These are phyloP conservation scores for Pseudozyma sp. DNA, from an alignment of 1,284 basidiomycete species.

Conservation along the genomic window DNA sequence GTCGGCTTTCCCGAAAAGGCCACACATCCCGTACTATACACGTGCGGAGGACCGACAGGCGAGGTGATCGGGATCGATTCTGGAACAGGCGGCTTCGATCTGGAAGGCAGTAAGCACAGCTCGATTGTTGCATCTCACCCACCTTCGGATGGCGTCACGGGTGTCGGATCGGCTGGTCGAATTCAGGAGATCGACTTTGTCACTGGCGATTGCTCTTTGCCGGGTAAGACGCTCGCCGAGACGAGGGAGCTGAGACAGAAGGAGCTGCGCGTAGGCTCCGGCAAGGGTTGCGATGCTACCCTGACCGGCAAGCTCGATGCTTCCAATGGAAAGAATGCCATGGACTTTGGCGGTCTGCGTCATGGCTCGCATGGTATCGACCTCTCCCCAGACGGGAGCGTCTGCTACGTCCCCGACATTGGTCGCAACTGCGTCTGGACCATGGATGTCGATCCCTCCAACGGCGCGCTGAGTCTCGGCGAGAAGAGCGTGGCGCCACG, in stretches of 20 bases:
- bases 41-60: slow-evolving; percentile 69
- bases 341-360: slow-evolving; percentile 56
- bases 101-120: slow-evolving; percentile 24
- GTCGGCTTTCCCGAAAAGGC: slow-evolving; percentile 30
- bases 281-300: background rate
- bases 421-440: slow-evolving; percentile 70
- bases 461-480: slow-evolving; percentile 60
- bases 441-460: slow-evolving; percentile 62
- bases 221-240: slow-evolving; percentile 40
- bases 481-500: slow-evolving; percentile 68
- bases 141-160: slow-evolving; percentile 21
- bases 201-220: slow-evolving; percentile 42
- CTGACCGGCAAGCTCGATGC: slow-evolving; percentile 26
- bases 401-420: slow-evolving; percentile 47
- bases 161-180: slow-evolving; percentile 38
- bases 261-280: background rate
- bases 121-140: slow-evolving; percentile 11
- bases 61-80: slow-evolving; percentile 67
- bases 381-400: slow-evolving; percentile 26
- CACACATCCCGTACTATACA: slow-evolving; percentile 67
- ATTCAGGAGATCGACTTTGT: slow-evolving; percentile 65
- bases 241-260: slow-evolving; percentile 9
- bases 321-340: slow-evolving; percentile 36
- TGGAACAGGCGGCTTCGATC: slow-evolving; percentile 60
- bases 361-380: slow-evolving; percentile 41